Base-by-base conservation (phyloP, 1,284 basidiomycete genomes). In the Austroboletus novae-zelandiae region DNA sequence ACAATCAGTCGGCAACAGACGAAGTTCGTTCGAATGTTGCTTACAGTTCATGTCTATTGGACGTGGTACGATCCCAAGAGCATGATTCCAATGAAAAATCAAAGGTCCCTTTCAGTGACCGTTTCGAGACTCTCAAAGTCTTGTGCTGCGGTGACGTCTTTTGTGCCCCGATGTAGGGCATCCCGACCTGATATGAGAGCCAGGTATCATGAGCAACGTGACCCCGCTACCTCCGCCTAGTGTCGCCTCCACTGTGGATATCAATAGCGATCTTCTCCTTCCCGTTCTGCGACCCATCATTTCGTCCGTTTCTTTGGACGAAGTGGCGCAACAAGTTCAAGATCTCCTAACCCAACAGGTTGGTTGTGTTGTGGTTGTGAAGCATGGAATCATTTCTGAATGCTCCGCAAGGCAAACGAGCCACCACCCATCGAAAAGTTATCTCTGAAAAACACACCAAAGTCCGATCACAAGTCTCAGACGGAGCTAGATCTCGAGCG, bases 181-280 rank as follows among this genome's bases (percentile, higher is more conserved):
- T 25, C 20, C 15, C 34, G 31, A 9, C 43, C 48, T 44, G 48
- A 45, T 17, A 2, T 30, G 31, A 13, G 40, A 23, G 32, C 15
- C 41, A 90, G 91, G 91, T 23, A 86, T 90, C 23, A 62, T 94
- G 53, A 78, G 83, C 37, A 93, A 94, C 60, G 73, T 92, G 23
- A 76, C 80, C 0, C 89, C 89, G 5, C 72, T 91, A 36, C 83
- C 86, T 2, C 79, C 82, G 10, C 80, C 86, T 6, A 78, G 83
- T 30, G 74, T 78, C 3, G 79, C 77, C 2, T 83, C 86, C 1
- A 68, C 75, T 2, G 66, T 87, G 13, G 87, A 94, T 61, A 70
- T 90, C 36, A 83, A 86, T 58, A 83, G 79, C 54, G 84, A 86
- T 41, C 74, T 91, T 36, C 71, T 93, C 23, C 69, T 94, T 18